Evolutionary conservation across 345 rosid genomes (phyloP).

Genomic region (Linum usitatissimum): DNA sequence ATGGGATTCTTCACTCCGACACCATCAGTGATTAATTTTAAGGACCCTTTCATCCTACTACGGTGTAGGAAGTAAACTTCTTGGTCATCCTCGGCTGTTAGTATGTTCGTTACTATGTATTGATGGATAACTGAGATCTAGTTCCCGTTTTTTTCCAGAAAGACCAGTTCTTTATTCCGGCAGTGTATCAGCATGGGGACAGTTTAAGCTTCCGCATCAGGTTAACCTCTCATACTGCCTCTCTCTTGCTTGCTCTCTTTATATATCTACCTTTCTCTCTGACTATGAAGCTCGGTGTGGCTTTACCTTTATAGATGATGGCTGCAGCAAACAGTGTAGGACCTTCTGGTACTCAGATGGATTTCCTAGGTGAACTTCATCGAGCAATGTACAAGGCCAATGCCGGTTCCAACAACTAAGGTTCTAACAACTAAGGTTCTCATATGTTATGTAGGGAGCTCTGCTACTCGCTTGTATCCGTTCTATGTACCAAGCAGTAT

Average conservation of each 20-base stretch:
- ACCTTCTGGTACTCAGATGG: slow-evolving; percentile 34
- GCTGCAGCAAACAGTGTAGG: slow-evolving; percentile 23
- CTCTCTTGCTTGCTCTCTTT: not conserved
- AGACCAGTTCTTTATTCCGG: slow-evolving; percentile 52
- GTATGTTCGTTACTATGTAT: not conserved
- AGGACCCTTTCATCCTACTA: not conserved
- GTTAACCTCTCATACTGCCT: slow-evolving; percentile 14
- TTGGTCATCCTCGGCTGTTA: not conserved
- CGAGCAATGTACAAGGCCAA: slow-evolving; percentile 29
- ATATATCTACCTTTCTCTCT: not conserved
- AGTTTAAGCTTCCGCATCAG: slow-evolving; percentile 55
- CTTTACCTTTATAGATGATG: slow-evolving; percentile 26
- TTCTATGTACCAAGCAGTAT: not conserved
- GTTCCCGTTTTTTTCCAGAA: slow-evolving; percentile 25
- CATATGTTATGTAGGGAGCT: not conserved
- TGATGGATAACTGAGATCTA: not conserved
- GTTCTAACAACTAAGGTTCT: slow-evolving; percentile 18
- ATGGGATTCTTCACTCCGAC: not conserved
- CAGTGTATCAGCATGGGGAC: slow-evolving; percentile 38
- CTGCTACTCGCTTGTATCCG: not conserved
- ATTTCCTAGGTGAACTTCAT: slow-evolving; percentile 49
- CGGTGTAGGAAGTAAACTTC: not conserved
- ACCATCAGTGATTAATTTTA: not conserved
- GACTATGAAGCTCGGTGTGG: not conserved
- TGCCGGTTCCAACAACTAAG: slow-evolving; percentile 19